These are phyloP conservation scores for Blastocystis sp. DNA, from an alignment of 352 stramenopile species.

Conservation along the genomic window DNA sequence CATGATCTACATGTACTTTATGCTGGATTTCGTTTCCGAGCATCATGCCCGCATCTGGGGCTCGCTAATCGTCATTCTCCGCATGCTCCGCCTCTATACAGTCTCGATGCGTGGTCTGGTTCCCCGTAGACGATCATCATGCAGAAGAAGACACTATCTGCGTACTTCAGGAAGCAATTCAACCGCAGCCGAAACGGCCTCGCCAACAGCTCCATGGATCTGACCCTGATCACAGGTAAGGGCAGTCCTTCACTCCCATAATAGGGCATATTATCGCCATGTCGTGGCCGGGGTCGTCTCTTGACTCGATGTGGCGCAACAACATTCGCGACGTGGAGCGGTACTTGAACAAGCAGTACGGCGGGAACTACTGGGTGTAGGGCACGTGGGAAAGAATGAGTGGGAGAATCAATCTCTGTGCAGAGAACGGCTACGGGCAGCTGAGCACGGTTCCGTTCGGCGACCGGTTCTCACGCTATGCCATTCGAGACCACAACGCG, in stretches of 20 bases:
- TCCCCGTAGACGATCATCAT: background rate
- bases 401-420: slow-evolving; percentile 25
- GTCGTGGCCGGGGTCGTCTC: slow-evolving; percentile 1
- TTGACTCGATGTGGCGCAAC: slow-evolving; percentile 15
- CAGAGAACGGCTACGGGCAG: slow-evolving; percentile 21
- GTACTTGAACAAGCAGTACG: slow-evolving; percentile 19
- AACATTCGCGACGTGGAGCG: slow-evolving; percentile 12
- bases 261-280: slow-evolving; percentile 22
- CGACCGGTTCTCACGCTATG: background rate
- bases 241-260: background rate
- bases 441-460: background rate
- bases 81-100: background rate
- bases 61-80: slow-evolving; percentile 24
- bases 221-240: slow-evolving; percentile 37
- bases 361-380: slow-evolving; percentile 20
- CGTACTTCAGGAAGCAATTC: slow-evolving; percentile 12
- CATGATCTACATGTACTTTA: background rate
- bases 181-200: slow-evolving; percentile 53
- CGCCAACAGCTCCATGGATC: slow-evolving; percentile 7
- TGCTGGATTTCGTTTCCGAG: background rate
- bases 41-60: background rate
- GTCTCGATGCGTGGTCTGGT: background rate
- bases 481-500: slow-evolving; percentile 9
- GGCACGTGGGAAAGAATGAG: background rate
- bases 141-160: slow-evolving; percentile 7